Base-by-base conservation (phyloP, 345 rosid genomes). In the Citrus hindsii region DNA sequence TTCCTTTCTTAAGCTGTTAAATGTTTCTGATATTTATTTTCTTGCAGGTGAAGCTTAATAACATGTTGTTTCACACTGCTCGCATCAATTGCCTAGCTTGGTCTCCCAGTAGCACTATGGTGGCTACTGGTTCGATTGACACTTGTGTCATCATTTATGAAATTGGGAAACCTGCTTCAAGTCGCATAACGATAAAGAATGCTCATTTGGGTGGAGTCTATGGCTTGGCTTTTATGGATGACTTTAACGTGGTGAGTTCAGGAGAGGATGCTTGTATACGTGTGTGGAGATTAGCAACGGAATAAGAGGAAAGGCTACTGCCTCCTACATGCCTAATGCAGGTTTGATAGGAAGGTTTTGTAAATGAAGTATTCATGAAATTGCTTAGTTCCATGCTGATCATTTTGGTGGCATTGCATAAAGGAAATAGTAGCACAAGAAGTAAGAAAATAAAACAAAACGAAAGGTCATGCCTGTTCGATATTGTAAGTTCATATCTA, bases 141-240 rank as follows among this genome's bases (percentile, higher is more conserved):
- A 90, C 92, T 9, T 82, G 84, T 63, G 89, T 92, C 59, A 88
- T 92, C 77, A 85, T 92, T 33, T 90, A 92, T 71, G 92, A 88
- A 83, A 67, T 90, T 48, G 90, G 85, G 72, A 89, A 92, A 84
- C 93, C 92, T 53, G 88, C 90, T 79, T 88, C 97, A 28, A 88
- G 76, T 71, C 88, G 94, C 73, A 83, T 82, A 77, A 90, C 93
- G 13, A 71, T 87, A 33, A 89, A 87, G 77, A 86, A 87, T 70
- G 97, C 97, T 86, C 97, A 92, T 79, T 85, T 86, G 7, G 93
- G 94, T 2, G 95, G 95, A 67, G 95, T 92, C 63, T 87, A 87
- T 37, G 95, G 93, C 8, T 76, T 92, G 37, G 87, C 84, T 64
- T 92, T 91, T 74, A 62, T 73, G 7, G 97, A 92, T 82, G 86